Base-by-base conservation (phyloP, 495 filamentous ascomycete genomes). In the Tuber borchii region DNA sequence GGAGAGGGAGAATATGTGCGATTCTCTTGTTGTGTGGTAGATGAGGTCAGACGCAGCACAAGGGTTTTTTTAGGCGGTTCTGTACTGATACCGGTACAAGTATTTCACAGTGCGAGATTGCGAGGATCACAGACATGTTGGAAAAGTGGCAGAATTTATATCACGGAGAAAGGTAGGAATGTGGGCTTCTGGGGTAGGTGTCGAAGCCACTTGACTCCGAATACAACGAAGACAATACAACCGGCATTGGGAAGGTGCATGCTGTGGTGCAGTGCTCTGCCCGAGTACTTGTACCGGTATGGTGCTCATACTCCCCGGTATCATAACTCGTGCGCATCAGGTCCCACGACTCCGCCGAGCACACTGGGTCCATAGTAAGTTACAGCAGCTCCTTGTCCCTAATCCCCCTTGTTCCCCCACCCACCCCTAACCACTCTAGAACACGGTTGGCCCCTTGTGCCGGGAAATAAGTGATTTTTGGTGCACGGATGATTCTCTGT, bases 391-490 rank as follows among this genome's bases (percentile, higher is more conserved):
- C 26, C 26, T 3, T 2, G 26, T 16, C 56, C 56, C 26, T 65
- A 14, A 34, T 65, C 26, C 56, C 3, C n/a, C 12, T 46, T 10
- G 12, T 46, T 12, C 17, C 45, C 45, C 45, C 17, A 39, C 51
- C 10, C 56, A 17, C 56, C 56, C 26, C 14, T 34, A 17, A 65
- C 26, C 26, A 65, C 56, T 65, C 56, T 31, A 1, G 56, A 65
- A 31, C 26, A 65, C 14, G 56, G 14, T 34, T 17, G 56, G 56
- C 56, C n/a, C 56, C 56, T 34, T 16, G 61, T 73, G 73, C 70
- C 78, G 78, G 77, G 73, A 79, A 79, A 79, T 79, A 79, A 68
- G 70, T 70, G 68, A 79, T 79, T 75, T 78, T 37, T 72, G 72
- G 70, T 44, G 76, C 78, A 79, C 78, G 69, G 78, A 69, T 79